Conservation (phyloP, 2,329 filamentous ascomycete genomes). For the Immersiporthe knoxdaviesiana region DNA sequence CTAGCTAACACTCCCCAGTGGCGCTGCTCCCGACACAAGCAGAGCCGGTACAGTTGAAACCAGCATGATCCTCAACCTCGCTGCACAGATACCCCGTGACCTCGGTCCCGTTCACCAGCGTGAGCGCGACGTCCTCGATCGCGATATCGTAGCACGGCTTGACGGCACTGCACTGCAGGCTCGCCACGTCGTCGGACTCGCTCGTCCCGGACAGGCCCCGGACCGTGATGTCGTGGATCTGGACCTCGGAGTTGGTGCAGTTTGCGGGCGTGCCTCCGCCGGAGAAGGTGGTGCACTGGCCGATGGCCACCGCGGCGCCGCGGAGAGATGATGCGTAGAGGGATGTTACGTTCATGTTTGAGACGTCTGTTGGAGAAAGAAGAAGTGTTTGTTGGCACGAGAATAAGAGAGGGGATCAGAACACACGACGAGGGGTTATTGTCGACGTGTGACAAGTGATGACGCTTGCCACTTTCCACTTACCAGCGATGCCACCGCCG, state of each 20-base stretch:
- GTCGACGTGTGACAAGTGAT: no score
- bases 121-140: conserved; percentile 17
- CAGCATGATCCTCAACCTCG: conserved; percentile 13
- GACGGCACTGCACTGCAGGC: conserved; percentile 28
- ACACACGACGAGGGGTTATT: no score
- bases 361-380: conserved; percentile 13
- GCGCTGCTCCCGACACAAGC: conserved; percentile 15
- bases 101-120: conserved; percentile 11
- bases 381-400: no score
- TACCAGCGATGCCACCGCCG: conserved; percentile 50
- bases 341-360: conserved; percentile 20
- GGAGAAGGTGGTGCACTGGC: conserved; percentile 34
- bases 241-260: conserved; percentile 33
- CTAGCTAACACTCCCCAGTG: conserved; percentile 12
- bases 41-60: conserved; percentile 25
- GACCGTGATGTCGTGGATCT: conserved; percentile 31
- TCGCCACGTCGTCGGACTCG: conserved; percentile 19
- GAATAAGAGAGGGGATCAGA: neutral
- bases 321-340: conserved; percentile 29
- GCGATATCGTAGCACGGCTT: conserved; percentile 24
- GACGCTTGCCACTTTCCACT: conserved; percentile 20
- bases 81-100: conserved; percentile 21
- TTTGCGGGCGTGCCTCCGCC: conserved; percentile 32
- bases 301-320: conserved; percentile 32
- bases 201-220: conserved; percentile 19